phyloP scores from a whole-genome alignment of 371 early-diverging fungal species.

The Saksenaea vasiformis region DNA sequence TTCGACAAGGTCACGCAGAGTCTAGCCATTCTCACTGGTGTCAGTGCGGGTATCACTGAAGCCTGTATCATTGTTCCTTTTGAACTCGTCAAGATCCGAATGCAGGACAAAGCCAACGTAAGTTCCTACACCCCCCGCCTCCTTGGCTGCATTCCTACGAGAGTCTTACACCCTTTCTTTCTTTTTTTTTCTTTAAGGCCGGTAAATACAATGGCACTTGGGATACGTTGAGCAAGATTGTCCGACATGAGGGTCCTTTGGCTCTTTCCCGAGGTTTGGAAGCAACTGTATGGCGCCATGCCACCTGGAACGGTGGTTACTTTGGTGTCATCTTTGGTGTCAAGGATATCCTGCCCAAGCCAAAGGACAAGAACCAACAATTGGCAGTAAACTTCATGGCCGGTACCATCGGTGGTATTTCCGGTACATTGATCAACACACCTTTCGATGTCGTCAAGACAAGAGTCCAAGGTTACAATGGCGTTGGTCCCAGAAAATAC shows the following conservation, averaged over 20 bases:
- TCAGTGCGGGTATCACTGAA: constrained; percentile 93
- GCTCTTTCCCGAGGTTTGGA: constrained; percentile 95
- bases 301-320: constrained; percentile 91
- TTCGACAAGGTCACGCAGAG: constrained; percentile 71
- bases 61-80: constrained; percentile 90
- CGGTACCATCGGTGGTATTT: constrained; percentile 93
- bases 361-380: constrained; percentile 79
- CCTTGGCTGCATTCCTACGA: no score
- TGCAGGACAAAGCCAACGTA: constrained; percentile 83
- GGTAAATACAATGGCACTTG: constrained; percentile 78
- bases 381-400: constrained; percentile 89
- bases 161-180: not conserved
- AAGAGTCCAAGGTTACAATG: constrained; percentile 87
- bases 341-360: constrained; percentile 75
- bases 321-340: constrained; percentile 90
- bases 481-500: constrained; percentile 70
- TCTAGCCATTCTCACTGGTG: constrained; percentile 87
- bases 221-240: constrained; percentile 76
- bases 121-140: constrained; percentile 15
- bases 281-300: constrained; percentile 95
- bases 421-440: constrained; percentile 94
- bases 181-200: constrained; percentile 37
- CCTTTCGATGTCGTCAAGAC: constrained; percentile 98
- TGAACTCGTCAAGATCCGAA: constrained; percentile 94
- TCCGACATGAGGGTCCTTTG: constrained; percentile 71